Evolutionary conservation across 202 grass and related monocot genomes (phyloP).

Genomic region (Hordeum pubiflorum): DNA sequence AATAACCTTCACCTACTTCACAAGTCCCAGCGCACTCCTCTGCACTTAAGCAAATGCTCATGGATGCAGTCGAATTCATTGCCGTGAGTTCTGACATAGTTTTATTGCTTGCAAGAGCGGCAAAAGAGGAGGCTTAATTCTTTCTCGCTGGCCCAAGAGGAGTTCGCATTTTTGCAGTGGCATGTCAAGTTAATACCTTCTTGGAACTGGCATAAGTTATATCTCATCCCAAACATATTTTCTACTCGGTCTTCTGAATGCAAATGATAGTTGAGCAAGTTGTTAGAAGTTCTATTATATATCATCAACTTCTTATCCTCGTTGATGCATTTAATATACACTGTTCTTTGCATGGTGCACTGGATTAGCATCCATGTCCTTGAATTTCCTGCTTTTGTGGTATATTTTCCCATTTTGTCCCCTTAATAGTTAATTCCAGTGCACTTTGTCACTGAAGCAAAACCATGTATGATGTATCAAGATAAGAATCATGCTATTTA

Average conservation of each 20-base stretch:
- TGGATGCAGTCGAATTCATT: too few relatives aligned
- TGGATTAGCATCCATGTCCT: not conserved
- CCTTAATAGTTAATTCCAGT: not conserved
- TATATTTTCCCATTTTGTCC: not conserved
- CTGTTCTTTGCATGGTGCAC: not conserved
- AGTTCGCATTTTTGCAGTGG: too few relatives aligned
- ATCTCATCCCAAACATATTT: not conserved
- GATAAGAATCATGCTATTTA: conserved; percentile 16
- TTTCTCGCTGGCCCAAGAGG: too few relatives aligned
- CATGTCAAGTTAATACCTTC: too few relatives aligned
- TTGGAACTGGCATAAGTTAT: too few relatives aligned
- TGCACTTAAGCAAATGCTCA: too few relatives aligned
- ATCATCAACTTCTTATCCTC: not conserved
- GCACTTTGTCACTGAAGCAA: not conserved
- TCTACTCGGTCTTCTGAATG: not conserved
- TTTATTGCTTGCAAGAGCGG: too few relatives aligned
- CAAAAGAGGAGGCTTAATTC: too few relatives aligned
- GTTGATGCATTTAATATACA: not conserved
- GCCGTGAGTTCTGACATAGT: too few relatives aligned
- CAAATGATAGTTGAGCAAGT: not conserved
- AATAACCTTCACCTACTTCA: too few relatives aligned
- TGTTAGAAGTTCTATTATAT: not conserved
- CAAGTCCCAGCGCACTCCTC: too few relatives aligned
- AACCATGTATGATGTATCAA: not conserved
- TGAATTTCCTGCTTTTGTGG: not conserved